Evolutionary conservation across 805 yeast genomes (phyloP), one percentile per base, ranked within the genome.

Genomic region (Saccharomycopsis fibuligera): DNA sequence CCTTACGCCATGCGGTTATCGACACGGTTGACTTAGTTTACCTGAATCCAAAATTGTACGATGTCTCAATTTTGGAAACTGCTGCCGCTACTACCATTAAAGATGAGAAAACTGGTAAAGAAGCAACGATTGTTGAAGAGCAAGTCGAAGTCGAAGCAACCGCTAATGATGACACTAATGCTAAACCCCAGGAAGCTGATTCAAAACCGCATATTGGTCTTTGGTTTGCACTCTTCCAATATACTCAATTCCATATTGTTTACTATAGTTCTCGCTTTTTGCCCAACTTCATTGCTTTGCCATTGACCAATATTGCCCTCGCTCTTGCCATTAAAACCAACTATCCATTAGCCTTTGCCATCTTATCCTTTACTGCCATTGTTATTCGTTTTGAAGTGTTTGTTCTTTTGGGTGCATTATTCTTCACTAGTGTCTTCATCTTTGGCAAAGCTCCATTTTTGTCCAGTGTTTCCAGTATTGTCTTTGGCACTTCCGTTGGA

Each of bases 271-370:
- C 96, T 2, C 72, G 97, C 56, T 79, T 95, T 0, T 69, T 91
- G 50, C 96, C 97, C n/a, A 91, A 91, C 64, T 84, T 83, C 57
- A 67, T 90, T 49, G 89, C 85, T 2, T 67, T 91, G 47, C 96
- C 97, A 2, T 59, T 86, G 33, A 81, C 83, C 3, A 75, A 76
- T 48, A 57, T 66, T 41, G 83, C 84, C 0, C 55, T 83, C 38
- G 68, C 78, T 3, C 69, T 68, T 58, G 57, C 79, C 14, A 55
- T 86, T 14, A 54, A 56, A 17, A 86, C 82, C 9, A 69, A 75
- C 42, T 67, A 68, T 52, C 69, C 75, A 0, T 51, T 57, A 24
- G 76, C 79, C 1, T 62, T 89, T 35, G 60, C 74, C 0, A 61
- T 83, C 57, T 61, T 86, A 22, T 73, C 85, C 0, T 78, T 84